Percentiles rank a stretch among this genome's conserved stretches.
Conservation (phyloP, 2,329 filamentous ascomycete species). For the Diaporthe longicolla region DNA sequence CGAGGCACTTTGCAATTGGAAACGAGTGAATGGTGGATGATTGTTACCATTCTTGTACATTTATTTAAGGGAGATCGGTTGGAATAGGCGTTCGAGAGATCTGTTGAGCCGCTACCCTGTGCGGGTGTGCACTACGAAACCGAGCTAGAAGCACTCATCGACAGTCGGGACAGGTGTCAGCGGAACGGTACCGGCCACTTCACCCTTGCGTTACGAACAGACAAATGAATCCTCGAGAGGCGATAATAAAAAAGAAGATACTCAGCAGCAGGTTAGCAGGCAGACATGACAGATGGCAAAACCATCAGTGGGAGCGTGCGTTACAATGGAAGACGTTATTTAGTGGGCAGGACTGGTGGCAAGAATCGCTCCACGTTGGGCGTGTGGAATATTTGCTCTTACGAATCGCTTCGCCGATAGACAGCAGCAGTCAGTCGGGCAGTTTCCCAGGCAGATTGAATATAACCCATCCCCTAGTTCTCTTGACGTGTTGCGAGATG, state of each 20-base stretch:
- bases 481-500: not conserved
- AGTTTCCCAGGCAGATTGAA: conserved; percentile 44
- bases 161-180: conserved; percentile 3
- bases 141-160: conserved; percentile 11
- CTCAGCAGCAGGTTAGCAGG: conserved; percentile 12
- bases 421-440: conserved; percentile 34
- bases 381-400: conserved; percentile 37
- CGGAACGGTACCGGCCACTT: conserved; percentile 1
- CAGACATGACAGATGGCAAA: conserved; percentile 10
- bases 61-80: conserved; percentile 37
- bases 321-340: conserved; percentile 9
- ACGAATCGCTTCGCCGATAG: conserved; percentile 36
- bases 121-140: conserved; percentile 13
- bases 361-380: conserved; percentile 23
- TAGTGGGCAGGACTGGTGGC: conserved; percentile 1
- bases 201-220: conserved; percentile 18
- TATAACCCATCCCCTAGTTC: conserved; percentile 32
- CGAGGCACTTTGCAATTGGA: conserved; percentile 29
- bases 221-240: conserved; percentile 9
- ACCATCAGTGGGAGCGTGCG: conserved; percentile 29
- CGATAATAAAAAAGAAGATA: conserved; percentile 28
- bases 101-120: conserved; percentile 10
- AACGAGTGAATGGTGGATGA: conserved; percentile 28
- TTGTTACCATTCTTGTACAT: conserved; percentile 41
- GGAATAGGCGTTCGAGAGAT: conserved; percentile 39